Evolutionary conservation across 306 rosid genomes (phyloP).

Genomic region (Lathyrus sativus): DNA sequence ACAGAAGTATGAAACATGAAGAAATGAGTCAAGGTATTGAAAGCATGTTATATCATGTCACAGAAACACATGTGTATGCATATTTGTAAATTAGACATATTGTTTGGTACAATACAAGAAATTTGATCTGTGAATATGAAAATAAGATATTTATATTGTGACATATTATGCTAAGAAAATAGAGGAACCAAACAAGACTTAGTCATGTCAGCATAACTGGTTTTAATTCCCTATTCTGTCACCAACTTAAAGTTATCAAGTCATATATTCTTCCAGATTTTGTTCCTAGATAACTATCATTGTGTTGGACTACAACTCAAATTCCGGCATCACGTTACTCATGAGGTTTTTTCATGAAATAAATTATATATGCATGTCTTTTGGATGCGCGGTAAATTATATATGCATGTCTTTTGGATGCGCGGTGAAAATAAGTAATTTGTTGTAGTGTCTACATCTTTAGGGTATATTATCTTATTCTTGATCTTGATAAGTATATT

Average conservation of each 20-base stretch:
- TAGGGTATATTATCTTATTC: background rate
- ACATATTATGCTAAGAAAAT: slow-evolving; percentile 24
- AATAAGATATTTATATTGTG: slow-evolving; percentile 5
- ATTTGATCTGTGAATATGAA: slow-evolving; percentile 27
- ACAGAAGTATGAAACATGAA: slow-evolving; percentile 79
- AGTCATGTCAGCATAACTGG: slow-evolving; percentile 41
- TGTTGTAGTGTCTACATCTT: too few relatives aligned
- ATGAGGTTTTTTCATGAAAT: background rate
- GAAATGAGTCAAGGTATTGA: slow-evolving; percentile 63
- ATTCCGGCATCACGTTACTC: background rate
- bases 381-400: too few relatives aligned
- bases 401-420: too few relatives aligned
- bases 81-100: slow-evolving; percentile 38
- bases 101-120: slow-evolving; percentile 48
- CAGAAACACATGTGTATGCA: background rate
- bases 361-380: background rate
- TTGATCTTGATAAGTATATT: background rate
- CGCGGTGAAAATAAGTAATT: background rate
- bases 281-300: slow-evolving; percentile 29
- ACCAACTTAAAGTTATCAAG: slow-evolving; percentile 20
- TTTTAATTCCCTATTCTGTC: slow-evolving; percentile 39
- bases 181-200: slow-evolving; percentile 19
- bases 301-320: slow-evolving; percentile 1
- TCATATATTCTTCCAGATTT: slow-evolving; percentile 42
- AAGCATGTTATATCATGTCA: slow-evolving; percentile 27